Evolutionary conservation across 164 flowering plant genomes (phyloP).

Genomic region (Houttuynia cordata): DNA sequence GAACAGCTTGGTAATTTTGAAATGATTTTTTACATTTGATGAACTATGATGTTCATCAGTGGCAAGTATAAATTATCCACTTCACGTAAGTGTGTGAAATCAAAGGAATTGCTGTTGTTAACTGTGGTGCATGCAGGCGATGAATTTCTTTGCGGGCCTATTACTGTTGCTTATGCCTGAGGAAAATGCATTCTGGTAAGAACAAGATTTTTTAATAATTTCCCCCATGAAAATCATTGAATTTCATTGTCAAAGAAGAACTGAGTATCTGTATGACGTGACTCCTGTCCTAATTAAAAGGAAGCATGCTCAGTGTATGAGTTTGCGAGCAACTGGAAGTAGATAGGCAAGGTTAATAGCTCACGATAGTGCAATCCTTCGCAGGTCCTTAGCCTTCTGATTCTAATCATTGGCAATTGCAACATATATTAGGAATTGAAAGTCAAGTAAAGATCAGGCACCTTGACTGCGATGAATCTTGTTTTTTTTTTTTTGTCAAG

Average conservation of each 20-base stretch:
- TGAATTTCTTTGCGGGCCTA: conserved; percentile 98
- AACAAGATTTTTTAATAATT: not conserved
- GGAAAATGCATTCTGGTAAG: conserved; percentile 98
- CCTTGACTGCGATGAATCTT: too few species aligned
- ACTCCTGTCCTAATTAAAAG: not conserved
- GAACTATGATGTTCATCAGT: not conserved
- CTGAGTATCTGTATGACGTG: not conserved
- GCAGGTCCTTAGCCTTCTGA: too few species aligned
- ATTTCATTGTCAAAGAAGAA: not conserved
- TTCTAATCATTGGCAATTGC: too few species aligned
- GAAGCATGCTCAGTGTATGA: not conserved
- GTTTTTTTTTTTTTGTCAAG: too few species aligned
- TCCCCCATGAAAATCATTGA: not conserved
- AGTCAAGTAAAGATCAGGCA: too few species aligned
- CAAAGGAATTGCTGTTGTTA: not conserved
- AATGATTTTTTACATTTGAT: too few species aligned
- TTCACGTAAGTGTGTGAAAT: not conserved
- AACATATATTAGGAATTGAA: too few species aligned
- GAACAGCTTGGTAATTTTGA: not conserved
- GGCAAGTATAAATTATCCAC: not conserved
- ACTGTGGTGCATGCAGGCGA: conserved; percentile 53
- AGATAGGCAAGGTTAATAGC: not conserved
- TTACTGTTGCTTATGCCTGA: conserved; percentile 92
- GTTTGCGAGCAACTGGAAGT: not conserved
- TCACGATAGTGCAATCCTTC: not conserved